Base-by-base conservation (phyloP, 2,329 filamentous ascomycete genomes). In the Cercospora citrullina region DNA sequence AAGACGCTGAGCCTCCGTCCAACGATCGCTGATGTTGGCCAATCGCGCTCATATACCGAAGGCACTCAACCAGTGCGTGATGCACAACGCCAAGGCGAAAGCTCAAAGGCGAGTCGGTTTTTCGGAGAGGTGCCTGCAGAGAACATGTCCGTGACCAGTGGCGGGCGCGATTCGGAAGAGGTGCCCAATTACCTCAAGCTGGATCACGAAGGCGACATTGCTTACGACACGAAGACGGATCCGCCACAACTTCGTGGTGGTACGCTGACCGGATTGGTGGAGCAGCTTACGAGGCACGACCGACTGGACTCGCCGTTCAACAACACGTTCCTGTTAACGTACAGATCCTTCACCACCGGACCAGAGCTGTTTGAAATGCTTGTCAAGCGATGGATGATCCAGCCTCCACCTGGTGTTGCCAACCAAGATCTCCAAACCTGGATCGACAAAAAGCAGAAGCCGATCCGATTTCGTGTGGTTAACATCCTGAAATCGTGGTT, bases 401-500 rank as follows among this genome's bases (percentile, higher is more conserved):
- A 98, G 76, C 94, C 95, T 21, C 94, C 94, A 0, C 89, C 92
- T 72, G 93, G 92, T 5, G 83, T 99, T 61, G 88, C 84, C 8
- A 86, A 87, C 64, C 81, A 86, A 45, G 93, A 98, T 72, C 93
- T 91, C 74, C 92, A 97, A 65, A 84, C 87, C 31, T 99, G 95
- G 95, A 88, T 91, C 39, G 93, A 97, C 77, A 90, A 90, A 77
- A 99, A 99, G 82, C 95, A 98, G 79, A 97, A 96, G 77, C 91
- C 93, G 5, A 97, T 98, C 69, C 88, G 95, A 39, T 96, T 99
- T 82, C 89, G 95, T 51, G 94, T 99, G 2, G 93, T 99, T 72
- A 99, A 98, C 76, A 98, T 97, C 71, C 83, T 99, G 59, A 98
- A 98, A 85, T 96, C 89, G 80, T 99, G 95, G 95, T 95, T 99